Evolutionary conservation across 2,329 filamentous ascomycete genomes (phyloP).

Genomic region (Ceratocystis papillata): DNA sequence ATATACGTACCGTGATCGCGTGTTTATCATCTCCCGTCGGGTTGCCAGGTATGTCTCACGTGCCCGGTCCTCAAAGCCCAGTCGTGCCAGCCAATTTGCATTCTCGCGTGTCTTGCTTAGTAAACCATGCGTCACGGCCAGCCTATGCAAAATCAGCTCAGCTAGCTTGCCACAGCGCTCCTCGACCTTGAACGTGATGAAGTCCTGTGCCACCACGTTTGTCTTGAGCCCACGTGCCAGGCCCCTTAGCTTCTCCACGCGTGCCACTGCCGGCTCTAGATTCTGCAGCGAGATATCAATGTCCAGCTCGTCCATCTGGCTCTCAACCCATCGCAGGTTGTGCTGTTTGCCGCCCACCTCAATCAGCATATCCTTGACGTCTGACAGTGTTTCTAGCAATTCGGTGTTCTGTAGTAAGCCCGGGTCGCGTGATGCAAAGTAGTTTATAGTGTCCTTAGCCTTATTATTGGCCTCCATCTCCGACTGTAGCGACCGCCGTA

Average conservation of each 20-base stretch:
- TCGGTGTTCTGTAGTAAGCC: constrained; percentile 69
- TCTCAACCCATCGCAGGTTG: constrained; percentile 89
- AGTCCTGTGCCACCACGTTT: constrained; percentile 78
- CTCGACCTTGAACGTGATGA: constrained; percentile 84
- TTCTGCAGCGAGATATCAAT: constrained; percentile 88
- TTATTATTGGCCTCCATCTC: constrained; percentile 83
- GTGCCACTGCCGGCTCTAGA: constrained; percentile 72
- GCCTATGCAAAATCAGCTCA: constrained; percentile 61
- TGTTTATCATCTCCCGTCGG: constrained; percentile 65
- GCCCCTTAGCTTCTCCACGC: constrained; percentile 73
- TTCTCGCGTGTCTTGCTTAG: constrained; percentile 67
- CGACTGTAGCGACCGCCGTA: constrained; percentile 72
- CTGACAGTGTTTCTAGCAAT: constrained; percentile 64
- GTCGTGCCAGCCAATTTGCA: constrained; percentile 69
- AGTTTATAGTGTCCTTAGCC: constrained; percentile 73
- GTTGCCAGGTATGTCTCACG: constrained; percentile 77
- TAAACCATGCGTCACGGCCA: constrained; percentile 68
- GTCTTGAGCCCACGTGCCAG: constrained; percentile 71
- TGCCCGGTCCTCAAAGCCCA: constrained; percentile 84
- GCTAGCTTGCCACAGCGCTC: constrained; percentile 71
- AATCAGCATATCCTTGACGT: constrained; percentile 77
- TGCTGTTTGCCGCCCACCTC: constrained; percentile 96
- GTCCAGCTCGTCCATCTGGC: constrained; percentile 88
- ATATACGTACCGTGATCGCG: constrained; percentile 60
- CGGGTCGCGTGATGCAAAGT: constrained; percentile 69